Evolutionary conservation across 2,329 filamentous ascomycete genomes (phyloP).

Genomic region (Pseudopyrenochaeta lycopersici): DNA sequence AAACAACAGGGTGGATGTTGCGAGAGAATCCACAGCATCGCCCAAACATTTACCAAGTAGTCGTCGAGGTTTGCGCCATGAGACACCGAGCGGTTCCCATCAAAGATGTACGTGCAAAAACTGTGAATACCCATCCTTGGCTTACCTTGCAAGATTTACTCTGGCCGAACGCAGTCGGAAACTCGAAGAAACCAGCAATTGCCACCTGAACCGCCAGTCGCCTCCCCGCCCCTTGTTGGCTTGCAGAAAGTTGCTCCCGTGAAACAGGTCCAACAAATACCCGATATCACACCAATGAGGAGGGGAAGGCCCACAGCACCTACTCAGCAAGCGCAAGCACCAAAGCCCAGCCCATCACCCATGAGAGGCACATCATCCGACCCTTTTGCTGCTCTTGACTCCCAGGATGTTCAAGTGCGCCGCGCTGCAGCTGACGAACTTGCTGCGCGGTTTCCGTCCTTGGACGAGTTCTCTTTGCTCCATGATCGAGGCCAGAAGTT

Average conservation of each 20-base stretch:
- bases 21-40: conserved; percentile 80
- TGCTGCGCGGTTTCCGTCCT: conserved; percentile 83
- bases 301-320: conserved; percentile 76
- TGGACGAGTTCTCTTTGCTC: conserved; percentile 91
- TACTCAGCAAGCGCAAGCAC: conserved; percentile 51
- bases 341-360: conserved; percentile 73
- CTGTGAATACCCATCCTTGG: not conserved
- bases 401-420: conserved; percentile 61
- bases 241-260: conserved; percentile 81
- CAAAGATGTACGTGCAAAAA: conserved; percentile 72
- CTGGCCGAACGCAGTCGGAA: conserved; percentile 69
- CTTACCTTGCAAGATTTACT: conserved; percentile 57
- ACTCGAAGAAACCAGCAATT: conserved; percentile 67
- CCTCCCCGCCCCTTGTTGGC: conserved; percentile 72
- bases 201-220: conserved; percentile 63
- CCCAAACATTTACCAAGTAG: conserved; percentile 93
- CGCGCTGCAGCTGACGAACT: conserved; percentile 76
- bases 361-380: conserved; percentile 75
- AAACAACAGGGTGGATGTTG: conserved; percentile 79
- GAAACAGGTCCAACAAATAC: conserved; percentile 76
- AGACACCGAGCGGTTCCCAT: conserved; percentile 86
- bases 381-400: conserved; percentile 90
- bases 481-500: conserved; percentile 87
- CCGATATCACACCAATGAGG: conserved; percentile 93
- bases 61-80: conserved; percentile 88